Percentiles rank a stretch among this genome's conserved stretches.
These are phyloP conservation scores for Phyllosticta capitalensis DNA, from an alignment of 2,329 filamentous ascomycete species.

Conservation along the genomic window DNA sequence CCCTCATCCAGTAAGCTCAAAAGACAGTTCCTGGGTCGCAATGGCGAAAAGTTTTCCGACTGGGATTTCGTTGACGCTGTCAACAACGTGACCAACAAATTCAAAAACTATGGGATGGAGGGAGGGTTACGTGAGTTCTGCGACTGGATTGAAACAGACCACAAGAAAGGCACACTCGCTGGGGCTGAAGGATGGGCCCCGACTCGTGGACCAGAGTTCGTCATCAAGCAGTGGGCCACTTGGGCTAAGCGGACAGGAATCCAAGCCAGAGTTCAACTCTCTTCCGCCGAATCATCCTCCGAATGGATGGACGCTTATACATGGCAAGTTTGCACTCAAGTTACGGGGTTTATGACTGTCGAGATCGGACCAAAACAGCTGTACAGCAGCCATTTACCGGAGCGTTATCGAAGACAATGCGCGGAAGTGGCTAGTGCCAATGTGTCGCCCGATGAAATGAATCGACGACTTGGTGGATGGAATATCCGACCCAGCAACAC, in stretches of 20 bases:
- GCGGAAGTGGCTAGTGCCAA: slow-evolving; percentile 12
- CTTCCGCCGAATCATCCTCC: too few relatives aligned
- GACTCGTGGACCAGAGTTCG: slow-evolving; percentile 31
- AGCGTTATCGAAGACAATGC: too few relatives aligned
- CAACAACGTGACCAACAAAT: slow-evolving; percentile 30
- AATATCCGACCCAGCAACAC: slow-evolving; percentile 41
- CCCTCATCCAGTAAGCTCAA: slow-evolving; percentile 28
- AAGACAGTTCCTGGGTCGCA: slow-evolving; percentile 38
- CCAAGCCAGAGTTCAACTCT: too few relatives aligned
- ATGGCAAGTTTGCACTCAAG: too few relatives aligned
- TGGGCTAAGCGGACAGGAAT: too few relatives aligned
- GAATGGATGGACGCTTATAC: too few relatives aligned
- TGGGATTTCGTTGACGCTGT: slow-evolving; percentile 39
- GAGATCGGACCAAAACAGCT: too few relatives aligned
- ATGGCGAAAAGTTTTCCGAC: slow-evolving; percentile 37
- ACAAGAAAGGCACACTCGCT: slow-evolving; percentile 20
- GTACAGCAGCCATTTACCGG: too few relatives aligned
- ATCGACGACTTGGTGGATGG: slow-evolving; percentile 43
- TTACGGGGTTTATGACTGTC: too few relatives aligned
- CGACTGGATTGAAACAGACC: slow-evolving; percentile 34
- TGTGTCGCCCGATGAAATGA: slow-evolving; percentile 19
- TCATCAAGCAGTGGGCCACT: slow-evolving; percentile 33
- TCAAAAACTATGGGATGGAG: slow-evolving; percentile 36
- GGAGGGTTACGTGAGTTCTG: slow-evolving; percentile 37
- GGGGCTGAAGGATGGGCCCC: slow-evolving; percentile 34